Evolutionary conservation across 495 filamentous ascomycete genomes (phyloP), one percentile per base, ranked within the genome.

Genomic region (Aspergillus sclerotioniger): DNA sequence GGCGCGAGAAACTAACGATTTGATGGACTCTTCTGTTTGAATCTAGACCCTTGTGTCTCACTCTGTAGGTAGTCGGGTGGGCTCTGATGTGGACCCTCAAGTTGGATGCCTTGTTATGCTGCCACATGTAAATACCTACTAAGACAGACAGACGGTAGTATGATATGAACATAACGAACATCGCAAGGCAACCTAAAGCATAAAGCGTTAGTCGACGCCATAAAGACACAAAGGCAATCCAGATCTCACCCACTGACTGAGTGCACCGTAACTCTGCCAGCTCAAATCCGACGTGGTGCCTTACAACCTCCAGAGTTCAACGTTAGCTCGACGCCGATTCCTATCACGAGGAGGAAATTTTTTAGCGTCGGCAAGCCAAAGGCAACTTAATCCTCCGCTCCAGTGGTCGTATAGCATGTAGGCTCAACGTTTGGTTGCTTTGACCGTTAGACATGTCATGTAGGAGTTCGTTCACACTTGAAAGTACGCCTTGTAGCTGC

Each of bases 251-350:
- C 25, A 25, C 25, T 5, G 2, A 25, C 25, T 25, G 25, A 5
- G n/a, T n/a, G n/a, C n/a, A n/a, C n/a, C n/a, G n/a, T n/a, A n/a
- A n/a, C n/a, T 25, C 25, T 60, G 62, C 62, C 62, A 61, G 48
- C 62, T 45, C 58, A 64, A 39, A 29, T 32, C 35, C 39, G 31
- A 65, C 62, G 62, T 65, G 62, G 62, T 65, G 16, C 59, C 62
- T 33, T 61, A 65, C 58, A 59, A 61, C 32, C 50, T 28, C 32
- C 15, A 41, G 2, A 16, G 43, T 29, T 37, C 25, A 37, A 43
- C 28, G 35, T 54, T 45, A 31, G 37, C 20, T 45, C n/a, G 8
- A 25, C 25, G 25, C 25, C 25, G 25, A 25, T 25, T 3, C 25
- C 25, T 25, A 25, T 25, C 25, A 25, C 25, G 25, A 35, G 13